Evolutionary conservation across 768 basidiomycete genomes (phyloP).

Genomic region (Lactifluus hygrophoroides): DNA sequence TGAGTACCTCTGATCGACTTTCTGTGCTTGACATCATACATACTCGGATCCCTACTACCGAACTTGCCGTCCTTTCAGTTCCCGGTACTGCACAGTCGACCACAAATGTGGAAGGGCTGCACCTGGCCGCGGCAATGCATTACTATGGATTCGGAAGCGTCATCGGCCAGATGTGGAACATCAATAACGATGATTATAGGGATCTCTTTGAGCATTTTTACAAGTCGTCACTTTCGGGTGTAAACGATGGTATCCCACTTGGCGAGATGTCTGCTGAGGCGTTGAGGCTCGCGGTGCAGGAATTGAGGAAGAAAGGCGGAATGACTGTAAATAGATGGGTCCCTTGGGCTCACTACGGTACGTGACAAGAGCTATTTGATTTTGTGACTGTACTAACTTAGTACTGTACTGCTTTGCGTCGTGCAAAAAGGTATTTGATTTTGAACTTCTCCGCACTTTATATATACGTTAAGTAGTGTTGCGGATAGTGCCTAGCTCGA

Average conservation of each 20-base stretch:
- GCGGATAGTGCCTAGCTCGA: too few relatives aligned
- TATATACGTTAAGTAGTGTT: too few relatives aligned
- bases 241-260: background rate
- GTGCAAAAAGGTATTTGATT: background rate
- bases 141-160: too few relatives aligned
- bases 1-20: background rate
- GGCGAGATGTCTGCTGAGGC: background rate
- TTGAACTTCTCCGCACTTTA: too few relatives aligned
- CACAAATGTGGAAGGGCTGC: conserved; percentile 3
- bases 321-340: conserved; percentile 5
- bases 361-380: background rate
- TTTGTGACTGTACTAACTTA: too few relatives aligned
- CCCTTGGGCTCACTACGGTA: conserved; percentile 11
- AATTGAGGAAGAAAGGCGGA: too few relatives aligned
- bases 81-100: background rate
- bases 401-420: background rate
- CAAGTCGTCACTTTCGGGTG: background rate
- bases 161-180: conserved; percentile 16
- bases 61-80: conserved; percentile 7
- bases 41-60: conserved; percentile 1
- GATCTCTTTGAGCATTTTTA: conserved; percentile 8
- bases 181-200: conserved; percentile 7
- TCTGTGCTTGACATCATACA: background rate
- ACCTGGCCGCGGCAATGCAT: conserved; percentile 17
- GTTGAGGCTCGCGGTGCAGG: background rate